Percentiles rank a stretch among this genome's conserved stretches.
Conservation (phyloP, 352 stramenopile species). For the Discostella stelligera region DNA sequence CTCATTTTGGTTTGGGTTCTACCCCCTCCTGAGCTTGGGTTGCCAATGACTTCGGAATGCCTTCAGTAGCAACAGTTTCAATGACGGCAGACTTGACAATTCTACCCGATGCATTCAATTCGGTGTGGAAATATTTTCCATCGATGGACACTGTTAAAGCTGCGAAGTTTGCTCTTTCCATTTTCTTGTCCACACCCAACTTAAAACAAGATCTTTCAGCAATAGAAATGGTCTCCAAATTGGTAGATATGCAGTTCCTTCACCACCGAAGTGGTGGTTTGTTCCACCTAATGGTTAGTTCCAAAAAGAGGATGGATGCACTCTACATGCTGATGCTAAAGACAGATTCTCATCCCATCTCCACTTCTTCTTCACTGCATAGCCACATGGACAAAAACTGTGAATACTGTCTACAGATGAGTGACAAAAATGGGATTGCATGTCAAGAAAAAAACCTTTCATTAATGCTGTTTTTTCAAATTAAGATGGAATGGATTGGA, state of each 20-base stretch:
- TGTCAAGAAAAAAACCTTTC: background rate
- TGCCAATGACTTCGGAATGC: no score
- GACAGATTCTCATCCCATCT: constrained; percentile 24
- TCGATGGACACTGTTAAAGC: background rate
- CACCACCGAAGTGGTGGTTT: constrained; percentile 13
- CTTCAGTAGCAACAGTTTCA: background rate
- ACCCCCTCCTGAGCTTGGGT: background rate
- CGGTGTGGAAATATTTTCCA: constrained; percentile 10
- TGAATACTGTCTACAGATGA: background rate
- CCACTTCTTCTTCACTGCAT: constrained; percentile 25
- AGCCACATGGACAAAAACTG: constrained; percentile 7
- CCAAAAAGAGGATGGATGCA: constrained; percentile 20
- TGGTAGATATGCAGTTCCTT: background rate
- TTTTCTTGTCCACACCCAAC: background rate
- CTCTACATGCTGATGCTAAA: constrained; percentile 15
- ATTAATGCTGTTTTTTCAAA: background rate
- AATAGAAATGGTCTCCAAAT: constrained; percentile 12
- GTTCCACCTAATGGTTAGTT: constrained; percentile 5
- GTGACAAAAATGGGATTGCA: constrained; percentile 12
- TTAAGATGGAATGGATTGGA: no score
- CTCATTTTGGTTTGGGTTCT: background rate
- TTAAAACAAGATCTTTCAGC: constrained; percentile 11
- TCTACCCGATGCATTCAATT: constrained; percentile 6
- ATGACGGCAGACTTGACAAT: background rate
- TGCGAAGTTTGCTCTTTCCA: background rate